These are phyloP conservation scores for Phyllostachys edulis DNA, from an alignment of 176 grass and related monocot genomes.

Conservation along the genomic window DNA sequence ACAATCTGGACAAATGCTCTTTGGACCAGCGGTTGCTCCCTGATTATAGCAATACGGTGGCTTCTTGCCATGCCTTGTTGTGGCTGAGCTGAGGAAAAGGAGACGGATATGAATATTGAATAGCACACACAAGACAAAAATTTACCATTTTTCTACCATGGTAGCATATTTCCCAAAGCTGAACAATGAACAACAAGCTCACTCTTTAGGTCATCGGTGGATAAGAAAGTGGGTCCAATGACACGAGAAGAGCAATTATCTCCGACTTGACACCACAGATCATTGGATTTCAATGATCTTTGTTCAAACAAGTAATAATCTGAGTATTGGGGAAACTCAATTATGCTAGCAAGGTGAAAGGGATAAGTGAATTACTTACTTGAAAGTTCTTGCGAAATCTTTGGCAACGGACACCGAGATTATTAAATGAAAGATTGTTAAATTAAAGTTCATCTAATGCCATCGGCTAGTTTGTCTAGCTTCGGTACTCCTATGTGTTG, in stretches of 20 bases:
- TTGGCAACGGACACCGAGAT: slow-evolving; percentile 83
- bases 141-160: no score
- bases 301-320: slow-evolving; percentile 36
- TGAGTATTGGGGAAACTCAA: no score
- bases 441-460: no score
- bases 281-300: slow-evolving; percentile 73
- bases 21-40: slow-evolving; percentile 61
- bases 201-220: slow-evolving; percentile 86
- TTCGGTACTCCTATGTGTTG: no score
- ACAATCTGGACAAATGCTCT: slow-evolving; percentile 39
- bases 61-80: slow-evolving; percentile 56
- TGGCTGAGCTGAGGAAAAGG: slow-evolving; percentile 71
- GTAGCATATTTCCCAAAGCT: no score
- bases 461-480: no score
- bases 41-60: slow-evolving; percentile 60
- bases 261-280: slow-evolving; percentile 59
- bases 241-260: slow-evolving; percentile 78
- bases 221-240: slow-evolving; percentile 77
- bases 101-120: slow-evolving; percentile 10
- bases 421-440: no score
- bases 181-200: no score
- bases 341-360: neutral
- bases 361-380: slow-evolving; percentile 44
- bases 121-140: no score
- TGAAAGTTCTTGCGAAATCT: slow-evolving; percentile 86